Evolutionary conservation across 2,329 filamentous ascomycete species (phyloP).

Genomic region (Tolypocladium album): DNA sequence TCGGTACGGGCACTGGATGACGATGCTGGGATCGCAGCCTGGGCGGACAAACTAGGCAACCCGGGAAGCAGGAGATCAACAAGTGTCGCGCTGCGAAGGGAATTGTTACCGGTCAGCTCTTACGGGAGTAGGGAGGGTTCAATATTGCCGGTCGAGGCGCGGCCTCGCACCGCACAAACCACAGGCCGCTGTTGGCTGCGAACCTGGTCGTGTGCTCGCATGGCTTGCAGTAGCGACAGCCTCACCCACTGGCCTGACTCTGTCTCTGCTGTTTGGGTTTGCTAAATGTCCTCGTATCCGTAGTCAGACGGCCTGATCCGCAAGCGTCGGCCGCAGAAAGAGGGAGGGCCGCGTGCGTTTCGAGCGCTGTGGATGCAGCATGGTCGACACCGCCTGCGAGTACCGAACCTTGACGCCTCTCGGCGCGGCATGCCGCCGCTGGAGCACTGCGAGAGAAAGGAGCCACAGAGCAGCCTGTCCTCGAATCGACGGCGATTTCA

Average conservation of each 20-base stretch:
- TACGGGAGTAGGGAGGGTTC: neutral
- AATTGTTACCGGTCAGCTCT: neutral
- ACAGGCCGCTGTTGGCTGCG: neutral
- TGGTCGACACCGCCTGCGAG: neutral
- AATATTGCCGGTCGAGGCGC: neutral
- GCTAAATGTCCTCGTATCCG: too few relatives aligned
- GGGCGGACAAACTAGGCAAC: neutral
- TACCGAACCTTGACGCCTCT: neutral
- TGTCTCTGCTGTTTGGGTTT: neutral
- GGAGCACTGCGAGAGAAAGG: neutral
- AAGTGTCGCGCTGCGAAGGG: neutral
- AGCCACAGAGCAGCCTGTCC: neutral
- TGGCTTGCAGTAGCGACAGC: neutral
- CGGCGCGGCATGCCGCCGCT: neutral
- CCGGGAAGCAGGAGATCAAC: neutral
- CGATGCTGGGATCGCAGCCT: neutral
- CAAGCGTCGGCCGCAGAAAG: neutral
- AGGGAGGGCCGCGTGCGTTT: neutral
- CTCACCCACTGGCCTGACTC: neutral
- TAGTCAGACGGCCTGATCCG: neutral
- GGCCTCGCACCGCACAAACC: neutral
- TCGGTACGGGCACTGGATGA: neutral
- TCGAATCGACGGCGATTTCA: neutral
- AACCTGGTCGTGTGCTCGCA: neutral
- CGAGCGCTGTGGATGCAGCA: neutral